Conservation (phyloP, 371 early-diverging fungal genomes). For the Mucor circinelloides region DNA sequence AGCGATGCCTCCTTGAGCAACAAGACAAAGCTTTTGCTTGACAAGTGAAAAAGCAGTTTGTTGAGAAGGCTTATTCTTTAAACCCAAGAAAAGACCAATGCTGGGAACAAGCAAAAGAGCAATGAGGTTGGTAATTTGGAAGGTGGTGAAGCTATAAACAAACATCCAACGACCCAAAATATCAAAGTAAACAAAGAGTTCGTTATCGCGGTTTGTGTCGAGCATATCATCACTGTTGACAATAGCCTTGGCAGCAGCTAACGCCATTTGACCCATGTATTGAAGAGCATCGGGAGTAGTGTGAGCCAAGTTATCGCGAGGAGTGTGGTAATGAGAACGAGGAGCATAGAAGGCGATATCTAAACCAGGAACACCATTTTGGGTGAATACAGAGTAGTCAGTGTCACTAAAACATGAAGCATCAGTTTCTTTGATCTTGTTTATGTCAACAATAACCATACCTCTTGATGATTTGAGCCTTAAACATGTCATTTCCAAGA, state of each 20-base stretch:
- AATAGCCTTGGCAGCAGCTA: constrained; percentile 43
- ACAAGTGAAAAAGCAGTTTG: constrained; percentile 10
- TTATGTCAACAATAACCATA: constrained; percentile 1
- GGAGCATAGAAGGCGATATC: constrained; percentile 76
- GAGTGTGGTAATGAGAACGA: constrained; percentile 74
- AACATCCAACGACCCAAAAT: constrained; percentile 55
- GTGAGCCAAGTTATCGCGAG: constrained; percentile 57
- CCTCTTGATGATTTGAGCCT: constrained; percentile 64
- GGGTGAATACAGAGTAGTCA: constrained; percentile 67
- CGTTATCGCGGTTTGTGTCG: constrained; percentile 18
- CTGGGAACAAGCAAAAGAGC: constrained; percentile 40
- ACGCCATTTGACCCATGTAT: constrained; percentile 65
- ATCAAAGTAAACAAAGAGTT: constrained; percentile 54
- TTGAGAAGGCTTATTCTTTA: neutral
- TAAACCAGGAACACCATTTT: constrained; percentile 66
- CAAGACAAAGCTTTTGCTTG: constrained; percentile 16
- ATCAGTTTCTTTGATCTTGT: neutral
- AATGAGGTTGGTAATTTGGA: constrained; percentile 40
- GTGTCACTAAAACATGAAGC: constrained; percentile 60
- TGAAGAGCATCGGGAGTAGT: constrained; percentile 53
- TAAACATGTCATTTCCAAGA: constrained; percentile 73
- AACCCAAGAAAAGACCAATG: constrained; percentile 19
- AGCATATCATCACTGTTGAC: constrained; percentile 44
- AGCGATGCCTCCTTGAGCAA: constrained; percentile 36
- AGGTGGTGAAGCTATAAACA: constrained; percentile 47